Evolutionary conservation across 2,329 filamentous ascomycete genomes (phyloP).

Genomic region (Aspergillus piperis): DNA sequence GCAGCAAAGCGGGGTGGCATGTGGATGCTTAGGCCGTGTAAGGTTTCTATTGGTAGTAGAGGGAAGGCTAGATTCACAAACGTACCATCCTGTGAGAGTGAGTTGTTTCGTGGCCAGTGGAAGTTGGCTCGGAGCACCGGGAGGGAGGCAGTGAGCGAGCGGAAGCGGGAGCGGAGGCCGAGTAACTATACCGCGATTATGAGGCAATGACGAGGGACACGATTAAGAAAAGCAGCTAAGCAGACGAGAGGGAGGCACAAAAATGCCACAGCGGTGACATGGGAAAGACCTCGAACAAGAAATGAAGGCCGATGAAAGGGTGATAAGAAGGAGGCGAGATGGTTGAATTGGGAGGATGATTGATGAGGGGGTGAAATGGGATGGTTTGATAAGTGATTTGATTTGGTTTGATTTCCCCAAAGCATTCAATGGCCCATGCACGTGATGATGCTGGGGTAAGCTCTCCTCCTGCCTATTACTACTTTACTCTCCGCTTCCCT

Average conservation of each 20-base stretch:
- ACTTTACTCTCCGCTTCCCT: not conserved
- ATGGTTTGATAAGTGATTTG: constrained; percentile 11
- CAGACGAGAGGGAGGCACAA: not conserved
- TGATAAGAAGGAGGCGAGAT: not conserved
- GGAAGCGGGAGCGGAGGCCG: constrained; percentile 13
- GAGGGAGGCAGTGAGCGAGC: not conserved
- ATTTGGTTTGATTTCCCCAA: constrained; percentile 10
- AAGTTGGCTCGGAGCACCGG: not conserved
- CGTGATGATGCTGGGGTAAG: constrained; percentile 16
- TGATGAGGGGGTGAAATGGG: constrained; percentile 2
- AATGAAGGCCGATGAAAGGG: not conserved
- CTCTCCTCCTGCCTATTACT: not conserved
- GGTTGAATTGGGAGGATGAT: not conserved
- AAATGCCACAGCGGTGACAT: not conserved
- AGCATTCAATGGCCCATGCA: not conserved
- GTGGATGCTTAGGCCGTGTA: not conserved
- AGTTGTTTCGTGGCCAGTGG: constrained; percentile 9
- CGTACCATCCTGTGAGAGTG: constrained; percentile 22
- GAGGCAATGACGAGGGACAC: not conserved
- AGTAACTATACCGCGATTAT: constrained; percentile 13
- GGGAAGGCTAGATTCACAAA: constrained; percentile 3
- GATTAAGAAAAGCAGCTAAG: not conserved
- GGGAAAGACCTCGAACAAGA: not conserved
- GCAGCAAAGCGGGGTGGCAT: not conserved
- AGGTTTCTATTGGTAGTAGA: not conserved